Evolutionary conservation across 2,329 filamentous ascomycete genomes (phyloP), one percentile per base, ranked within the genome.

Genomic region (Ophiostoma triangulosporum): DNA sequence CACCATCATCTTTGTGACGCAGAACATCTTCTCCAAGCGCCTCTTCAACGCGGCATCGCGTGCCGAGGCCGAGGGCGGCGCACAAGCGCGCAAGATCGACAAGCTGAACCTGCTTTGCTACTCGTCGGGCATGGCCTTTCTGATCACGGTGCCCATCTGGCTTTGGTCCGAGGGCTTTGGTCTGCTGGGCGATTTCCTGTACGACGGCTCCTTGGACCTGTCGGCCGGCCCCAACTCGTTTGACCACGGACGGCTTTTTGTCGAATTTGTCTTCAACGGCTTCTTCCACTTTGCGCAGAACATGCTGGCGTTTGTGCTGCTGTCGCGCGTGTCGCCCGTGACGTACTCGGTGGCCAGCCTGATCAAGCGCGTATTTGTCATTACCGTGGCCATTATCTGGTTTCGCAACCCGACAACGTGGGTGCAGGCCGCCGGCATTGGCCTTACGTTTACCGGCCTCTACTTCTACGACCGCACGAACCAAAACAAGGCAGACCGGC

Each of bases 11-110:
- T 98, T 98, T 64, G 93, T 98, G 33, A 93, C 89, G 0, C 93
- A 98, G 65, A 98, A 98, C 65, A 98, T 98, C 54, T 95, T 96
- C 60, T 97, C 91, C 20, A 98, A 98, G 69, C 88, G 88, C 60
- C 81, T 98, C 9, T 98, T 98, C 74, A 98, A 96, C 66, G 90
- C 96, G 64, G 88, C 88, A 6, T 84, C 88, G 6, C 83, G 83
- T 55, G 86, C 88, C 2, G 91, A 96, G 68, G 80, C 83, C 7
- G 88, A 95, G 52, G 78, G 27, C 6, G 74, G 77, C 0, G 69
- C 74, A 12, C 77, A 78, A 53, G 78, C 81, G 43, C 81, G 83
- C 57, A 97, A 95, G 69, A 77, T 96, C 17, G 93, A 98, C 70
- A 98, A 98, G 70, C 79, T 98, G 38, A 98, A 98, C 64, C 74